phyloP scores from a whole-genome alignment of 495 filamentous ascomycete species.

The Aspergillus mulundensis region DNA sequence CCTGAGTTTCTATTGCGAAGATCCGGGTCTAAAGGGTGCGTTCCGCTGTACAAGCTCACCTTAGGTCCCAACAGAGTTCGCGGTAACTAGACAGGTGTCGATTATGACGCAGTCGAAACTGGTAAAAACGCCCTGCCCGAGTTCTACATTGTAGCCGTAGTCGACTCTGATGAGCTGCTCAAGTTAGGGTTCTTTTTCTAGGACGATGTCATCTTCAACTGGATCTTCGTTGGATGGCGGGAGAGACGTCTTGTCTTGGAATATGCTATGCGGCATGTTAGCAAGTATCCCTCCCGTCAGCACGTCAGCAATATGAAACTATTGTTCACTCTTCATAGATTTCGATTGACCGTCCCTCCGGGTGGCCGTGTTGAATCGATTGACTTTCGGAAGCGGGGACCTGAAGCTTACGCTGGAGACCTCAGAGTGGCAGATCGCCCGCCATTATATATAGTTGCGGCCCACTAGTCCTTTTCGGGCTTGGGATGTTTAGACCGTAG shows the following conservation, averaged over 20 bases:
- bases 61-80: slow-evolving; percentile 79
- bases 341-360: too few relatives aligned
- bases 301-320: background rate
- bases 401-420: background rate
- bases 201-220: slow-evolving; percentile 56
- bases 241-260: slow-evolving; percentile 56
- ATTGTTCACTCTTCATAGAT: slow-evolving; percentile 72
- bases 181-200: slow-evolving; percentile 63
- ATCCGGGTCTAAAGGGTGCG: slow-evolving; percentile 72
- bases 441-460: too few relatives aligned
- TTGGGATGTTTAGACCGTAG: too few relatives aligned
- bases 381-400: background rate
- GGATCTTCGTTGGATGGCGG: slow-evolving; percentile 50
- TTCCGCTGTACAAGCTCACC: slow-evolving; percentile 64
- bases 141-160: slow-evolving; percentile 69
- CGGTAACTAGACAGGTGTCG: slow-evolving; percentile 72
- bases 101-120: slow-evolving; percentile 74
- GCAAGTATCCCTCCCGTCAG: background rate
- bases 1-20: slow-evolving; percentile 70
- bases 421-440: too few relatives aligned
- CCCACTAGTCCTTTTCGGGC: too few relatives aligned
- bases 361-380: slow-evolving; percentile 58
- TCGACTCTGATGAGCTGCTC: slow-evolving; percentile 67
- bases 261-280: slow-evolving; percentile 41
- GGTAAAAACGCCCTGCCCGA: slow-evolving; percentile 67